Evolutionary conservation across 2,329 filamentous ascomycete genomes (phyloP), one percentile per base, ranked within the genome.

Genomic region (Hypocrella siamensis): DNA sequence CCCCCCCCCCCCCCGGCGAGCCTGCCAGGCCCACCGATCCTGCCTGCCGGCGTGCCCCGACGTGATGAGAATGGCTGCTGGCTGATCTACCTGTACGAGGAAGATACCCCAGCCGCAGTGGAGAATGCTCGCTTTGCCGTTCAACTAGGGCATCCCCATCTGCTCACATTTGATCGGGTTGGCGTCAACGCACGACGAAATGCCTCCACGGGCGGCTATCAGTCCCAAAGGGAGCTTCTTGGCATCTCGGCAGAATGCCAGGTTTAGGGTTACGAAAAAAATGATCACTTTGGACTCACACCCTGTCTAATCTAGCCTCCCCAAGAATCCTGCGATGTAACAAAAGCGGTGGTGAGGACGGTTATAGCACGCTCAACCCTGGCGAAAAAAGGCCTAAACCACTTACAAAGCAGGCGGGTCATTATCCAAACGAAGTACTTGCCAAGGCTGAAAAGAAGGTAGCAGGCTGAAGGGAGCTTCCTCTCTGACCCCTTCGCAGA

Each of bases 111-210:
- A 7, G 30, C 30, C 12, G 30, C 22, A 4, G 30, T 31, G 21
- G 30, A 31, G 21, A 31, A 31, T 18, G 30, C 30, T 26, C 30
- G 30, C 12, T 26, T 12, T 22, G 30, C 21, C 17, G 21, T 31
- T 14, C 12, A 31, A 14, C 17, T 25, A 14, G 30, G 30, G 15
- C 21, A 19, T 5, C 30, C 30, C 2, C 22, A 19, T 18, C 14
- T 7, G 14, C 30, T 31, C 22, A 31, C 30, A 10, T 31, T 22
- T 14, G 30, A 26, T 26, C 30, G 17, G 3, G 22, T 12, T 6
- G 30, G 30, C 7, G 30, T 9, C 4, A 6, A 18, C 7, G 1
- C 14, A 14, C 19, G 21, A 26, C 21, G 21, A 26, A 6, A 10
- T 8, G 4, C 14, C 9, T 31, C 29, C n/a, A 31, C 19, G 2